Evolutionary conservation across 1,284 basidiomycete genomes (phyloP).

Genomic region (Phlebopus sp.): DNA sequence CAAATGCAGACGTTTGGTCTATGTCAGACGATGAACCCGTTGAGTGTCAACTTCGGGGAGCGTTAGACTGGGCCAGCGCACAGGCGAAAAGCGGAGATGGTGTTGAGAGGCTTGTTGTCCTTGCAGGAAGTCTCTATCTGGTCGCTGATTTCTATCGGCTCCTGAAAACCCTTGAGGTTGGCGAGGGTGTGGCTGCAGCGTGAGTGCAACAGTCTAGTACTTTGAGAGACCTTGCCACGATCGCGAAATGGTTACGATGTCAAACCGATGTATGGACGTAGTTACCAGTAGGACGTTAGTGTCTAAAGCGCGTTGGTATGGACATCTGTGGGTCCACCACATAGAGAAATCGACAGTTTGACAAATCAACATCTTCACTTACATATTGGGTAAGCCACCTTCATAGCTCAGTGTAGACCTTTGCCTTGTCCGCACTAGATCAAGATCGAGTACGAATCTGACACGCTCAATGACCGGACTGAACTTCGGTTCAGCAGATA

Average conservation of each 20-base stretch:
- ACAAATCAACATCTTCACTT: slow-evolving; percentile 2
- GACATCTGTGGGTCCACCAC: neutral
- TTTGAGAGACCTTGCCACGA: neutral
- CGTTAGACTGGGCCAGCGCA: slow-evolving; percentile 46
- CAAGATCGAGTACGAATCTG: slow-evolving; percentile 6
- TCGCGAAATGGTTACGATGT: no score
- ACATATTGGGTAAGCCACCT: neutral
- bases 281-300: no score
- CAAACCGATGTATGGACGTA: neutral
- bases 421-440: slow-evolving; percentile 12
- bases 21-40: slow-evolving; percentile 31
- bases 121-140: slow-evolving; percentile 90
- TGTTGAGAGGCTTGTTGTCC: slow-evolving; percentile 49
- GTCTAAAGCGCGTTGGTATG: neutral
- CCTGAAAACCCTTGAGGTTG: slow-evolving; percentile 14
- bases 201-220: neutral
- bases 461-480: slow-evolving; percentile 10
- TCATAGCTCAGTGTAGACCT: neutral
- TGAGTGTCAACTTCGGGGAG: slow-evolving; percentile 29
- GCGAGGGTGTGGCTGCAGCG: neutral
- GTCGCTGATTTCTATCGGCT: slow-evolving; percentile 86
- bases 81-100: slow-evolving; percentile 10
- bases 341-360: neutral
- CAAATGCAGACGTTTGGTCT: slow-evolving; percentile 44
- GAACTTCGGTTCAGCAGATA: slow-evolving; percentile 7